phyloP scores from a whole-genome alignment of 345 rosid genomes.

The Leavenworthia alabamica region DNA sequence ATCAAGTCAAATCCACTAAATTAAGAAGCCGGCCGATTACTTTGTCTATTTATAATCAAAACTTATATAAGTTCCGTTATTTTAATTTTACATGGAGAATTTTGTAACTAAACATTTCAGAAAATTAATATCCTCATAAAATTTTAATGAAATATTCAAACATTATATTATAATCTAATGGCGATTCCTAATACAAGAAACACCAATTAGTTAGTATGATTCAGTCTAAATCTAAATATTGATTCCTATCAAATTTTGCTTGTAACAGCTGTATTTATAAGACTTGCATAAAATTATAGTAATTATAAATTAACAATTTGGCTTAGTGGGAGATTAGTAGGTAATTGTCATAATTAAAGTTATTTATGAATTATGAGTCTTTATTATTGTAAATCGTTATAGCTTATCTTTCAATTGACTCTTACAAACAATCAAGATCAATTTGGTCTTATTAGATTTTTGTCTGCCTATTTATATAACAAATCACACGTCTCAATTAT shows the following conservation, averaged over 20 bases:
- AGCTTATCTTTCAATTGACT: slow-evolving; percentile 27
- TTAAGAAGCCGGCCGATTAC: neutral
- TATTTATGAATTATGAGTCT: slow-evolving; percentile 7
- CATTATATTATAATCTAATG: neutral
- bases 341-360: slow-evolving; percentile 15
- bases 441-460: too few species aligned
- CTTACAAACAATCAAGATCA: too few species aligned
- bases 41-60: neutral
- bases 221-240: neutral
- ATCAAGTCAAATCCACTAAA: neutral
- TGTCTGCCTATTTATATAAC: too few species aligned
- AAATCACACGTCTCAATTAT: too few species aligned
- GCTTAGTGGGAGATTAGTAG: slow-evolving; percentile 27
- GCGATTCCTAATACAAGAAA: neutral
- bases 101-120: too few species aligned
- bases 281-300: neutral
- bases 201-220: neutral
- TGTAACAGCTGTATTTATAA: neutral
- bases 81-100: too few species aligned
- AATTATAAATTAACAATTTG: slow-evolving; percentile 19
- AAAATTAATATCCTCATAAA: neutral
- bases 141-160: neutral
- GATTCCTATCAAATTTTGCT: neutral
- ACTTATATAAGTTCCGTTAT: too few species aligned
- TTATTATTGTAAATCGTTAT: slow-evolving; percentile 4